phyloP scores from a whole-genome alignment of 345 rosid genomes.

The Turritis glabra region DNA sequence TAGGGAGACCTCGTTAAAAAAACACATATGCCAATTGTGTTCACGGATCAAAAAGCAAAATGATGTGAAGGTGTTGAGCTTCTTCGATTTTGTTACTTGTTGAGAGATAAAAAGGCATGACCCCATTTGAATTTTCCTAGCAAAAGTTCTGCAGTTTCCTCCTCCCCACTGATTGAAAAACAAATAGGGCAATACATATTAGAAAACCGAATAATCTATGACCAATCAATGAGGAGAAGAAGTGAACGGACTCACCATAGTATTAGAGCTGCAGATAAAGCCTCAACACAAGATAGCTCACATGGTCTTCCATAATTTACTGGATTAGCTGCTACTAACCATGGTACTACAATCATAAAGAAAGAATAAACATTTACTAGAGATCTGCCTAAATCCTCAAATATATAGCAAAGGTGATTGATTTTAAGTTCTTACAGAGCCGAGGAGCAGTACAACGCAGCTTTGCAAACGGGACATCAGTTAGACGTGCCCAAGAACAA shows the following conservation, averaged over 20 bases:
- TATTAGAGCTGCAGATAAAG: conserved; percentile 86
- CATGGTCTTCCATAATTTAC: conserved; percentile 98
- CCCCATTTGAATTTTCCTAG: conserved; percentile 99
- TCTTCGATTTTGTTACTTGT: conserved; percentile 51
- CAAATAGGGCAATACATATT: conserved; percentile 5
- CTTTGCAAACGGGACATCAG: conserved; percentile 91
- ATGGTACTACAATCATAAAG: conserved; percentile 66
- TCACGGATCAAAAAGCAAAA: background rate
- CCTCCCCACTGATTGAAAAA: conserved; percentile 69
- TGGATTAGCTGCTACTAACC: conserved; percentile 99
- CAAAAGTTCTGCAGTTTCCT: conserved; percentile 75
- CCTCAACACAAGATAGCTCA: conserved; percentile 93
- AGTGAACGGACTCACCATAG: conserved; percentile 58
- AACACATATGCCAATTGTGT: background rate
- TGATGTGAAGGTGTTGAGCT: background rate
- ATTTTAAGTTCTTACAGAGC: conserved; percentile 59
- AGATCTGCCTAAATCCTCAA: background rate
- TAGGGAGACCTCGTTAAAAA: background rate
- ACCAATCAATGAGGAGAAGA: background rate
- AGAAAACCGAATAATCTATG: background rate
- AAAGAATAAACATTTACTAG: background rate
- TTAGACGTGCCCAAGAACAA: conserved; percentile 97
- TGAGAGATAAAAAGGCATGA: conserved; percentile 89
- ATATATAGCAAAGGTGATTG: background rate
- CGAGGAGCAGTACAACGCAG: conserved; percentile 92